Evolutionary conservation across 352 stramenopile genomes (phyloP).

Genomic region (Blastocystis sp.): DNA sequence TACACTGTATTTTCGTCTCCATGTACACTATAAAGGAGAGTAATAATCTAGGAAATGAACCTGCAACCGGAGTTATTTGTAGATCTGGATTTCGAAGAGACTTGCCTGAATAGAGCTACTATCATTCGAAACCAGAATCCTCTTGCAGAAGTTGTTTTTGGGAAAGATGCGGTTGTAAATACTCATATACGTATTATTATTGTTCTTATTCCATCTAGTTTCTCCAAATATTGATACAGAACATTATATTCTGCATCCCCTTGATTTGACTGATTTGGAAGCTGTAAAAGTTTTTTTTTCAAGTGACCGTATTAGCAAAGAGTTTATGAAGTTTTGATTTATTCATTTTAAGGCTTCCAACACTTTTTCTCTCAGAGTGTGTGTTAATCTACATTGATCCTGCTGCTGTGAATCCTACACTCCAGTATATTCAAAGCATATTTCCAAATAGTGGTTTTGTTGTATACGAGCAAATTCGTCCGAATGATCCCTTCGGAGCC

Average conservation of each 20-base stretch:
- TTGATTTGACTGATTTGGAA: conserved; percentile 65
- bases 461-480: conserved; percentile 85
- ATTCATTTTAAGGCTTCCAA: conserved; percentile 63
- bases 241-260: conserved; percentile 66
- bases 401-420: conserved; percentile 76
- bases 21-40: background rate
- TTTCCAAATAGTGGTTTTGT: conserved; percentile 80
- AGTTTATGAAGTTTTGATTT: conserved; percentile 31
- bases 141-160: conserved; percentile 20
- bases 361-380: conserved; percentile 82
- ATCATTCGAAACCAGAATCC: conserved; percentile 61
- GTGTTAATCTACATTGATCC: conserved; percentile 87
- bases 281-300: conserved; percentile 40
- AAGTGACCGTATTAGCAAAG: background rate
- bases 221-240: conserved; percentile 38
- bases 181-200: background rate
- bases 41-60: conserved; percentile 16
- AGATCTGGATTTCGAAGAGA: conserved; percentile 70
- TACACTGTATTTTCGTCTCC: conserved; percentile 69
- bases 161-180: conserved; percentile 13
- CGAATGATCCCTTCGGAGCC: conserved; percentile 81
- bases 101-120: conserved; percentile 66
- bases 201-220: background rate
- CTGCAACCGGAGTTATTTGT: conserved; percentile 58
- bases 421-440: conserved; percentile 76